Base-by-base conservation (phyloP, 2,329 filamentous ascomycete species). In the Colletotrichum euphorbiae region DNA sequence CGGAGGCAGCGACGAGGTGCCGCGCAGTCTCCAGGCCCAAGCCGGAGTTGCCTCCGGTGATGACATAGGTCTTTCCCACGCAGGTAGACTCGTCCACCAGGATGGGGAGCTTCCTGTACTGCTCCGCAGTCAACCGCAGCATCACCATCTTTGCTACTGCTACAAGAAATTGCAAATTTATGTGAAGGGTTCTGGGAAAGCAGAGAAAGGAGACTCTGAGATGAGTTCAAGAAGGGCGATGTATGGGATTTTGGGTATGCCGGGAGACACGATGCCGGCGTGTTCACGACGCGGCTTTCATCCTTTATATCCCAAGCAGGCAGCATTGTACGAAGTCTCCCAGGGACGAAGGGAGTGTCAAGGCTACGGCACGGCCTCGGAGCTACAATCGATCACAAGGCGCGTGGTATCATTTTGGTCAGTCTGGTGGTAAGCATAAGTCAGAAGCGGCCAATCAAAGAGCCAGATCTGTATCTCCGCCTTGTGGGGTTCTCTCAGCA, bases 41-140 rank as follows among this genome's bases (percentile, higher is more conserved):
- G 15, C 79, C 77, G 12, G 69, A 73, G 65, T 80, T 80, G 43
- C 76, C 73, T 15, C 78, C 79, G 4, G 77, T 79, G 42, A 80
- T 69, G 50, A 79, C 72, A 54, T 77, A 67, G 4, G 72, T 72
- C 55, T 56, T 45, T 13, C 60, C 54, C 33, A 19, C 46, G 45
- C 45, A 52, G 11, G 55, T 60, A 43, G 54, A 55, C 40, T 51
- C 31, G 24, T 62, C 46, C 45, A 59, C 45, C 51, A 59, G 33
- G 45, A 68, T 63, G 52, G 65, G 65, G 21, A 68, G 60, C 15
- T 64, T 54, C 61, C 43, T 58, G 33, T 52, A 50, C 48, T 66
- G 62, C 38, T 62, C 59, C 28, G 59, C 48, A 38, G 59, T 62
- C 59, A 62, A 24, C 19, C 59, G 59, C 24, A 62, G 59, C 59